These are phyloP conservation scores for Oryza brachyantha DNA, from an alignment of 176 grass and related monocot genomes.

Conservation along the genomic window DNA sequence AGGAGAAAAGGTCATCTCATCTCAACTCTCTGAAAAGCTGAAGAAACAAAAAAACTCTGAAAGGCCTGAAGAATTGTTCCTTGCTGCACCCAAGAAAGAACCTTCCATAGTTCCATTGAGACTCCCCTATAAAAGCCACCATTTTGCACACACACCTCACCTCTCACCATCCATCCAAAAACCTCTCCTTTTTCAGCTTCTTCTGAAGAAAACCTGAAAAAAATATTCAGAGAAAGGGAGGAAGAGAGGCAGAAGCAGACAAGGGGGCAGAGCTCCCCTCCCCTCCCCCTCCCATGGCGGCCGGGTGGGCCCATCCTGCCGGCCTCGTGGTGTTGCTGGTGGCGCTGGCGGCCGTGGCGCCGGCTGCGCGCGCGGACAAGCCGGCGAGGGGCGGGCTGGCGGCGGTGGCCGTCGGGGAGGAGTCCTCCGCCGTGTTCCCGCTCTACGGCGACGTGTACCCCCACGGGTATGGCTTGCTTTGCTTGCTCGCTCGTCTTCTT, in stretches of 20 bases:
- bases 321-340: slow-evolving; percentile 15
- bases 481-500: background rate
- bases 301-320: slow-evolving; percentile 28
- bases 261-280: background rate
- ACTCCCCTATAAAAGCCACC: slow-evolving; percentile 7
- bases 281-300: slow-evolving; percentile 12
- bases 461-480: slow-evolving; percentile 40
- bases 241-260: slow-evolving; percentile 6
- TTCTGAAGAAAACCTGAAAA: background rate
- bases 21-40: too few species aligned
- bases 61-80: slow-evolving; percentile 19
- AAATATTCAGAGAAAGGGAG: background rate
- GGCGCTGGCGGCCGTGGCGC: background rate
- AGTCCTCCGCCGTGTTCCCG: slow-evolving; percentile 74
- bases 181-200: background rate
- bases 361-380: slow-evolving; percentile 34
- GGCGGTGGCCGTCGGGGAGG: background rate
- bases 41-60: background rate
- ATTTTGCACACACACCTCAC: too few species aligned
- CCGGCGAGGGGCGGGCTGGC: slow-evolving; percentile 19
- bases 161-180: slow-evolving; percentile 31
- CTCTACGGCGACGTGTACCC: slow-evolving; percentile 90
- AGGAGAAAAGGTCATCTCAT: slow-evolving; percentile 17
- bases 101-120: background rate
- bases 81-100: slow-evolving; percentile 22